phyloP scores from a whole-genome alignment of 768 basidiomycete genomes.

The Galerina sulciceps region DNA sequence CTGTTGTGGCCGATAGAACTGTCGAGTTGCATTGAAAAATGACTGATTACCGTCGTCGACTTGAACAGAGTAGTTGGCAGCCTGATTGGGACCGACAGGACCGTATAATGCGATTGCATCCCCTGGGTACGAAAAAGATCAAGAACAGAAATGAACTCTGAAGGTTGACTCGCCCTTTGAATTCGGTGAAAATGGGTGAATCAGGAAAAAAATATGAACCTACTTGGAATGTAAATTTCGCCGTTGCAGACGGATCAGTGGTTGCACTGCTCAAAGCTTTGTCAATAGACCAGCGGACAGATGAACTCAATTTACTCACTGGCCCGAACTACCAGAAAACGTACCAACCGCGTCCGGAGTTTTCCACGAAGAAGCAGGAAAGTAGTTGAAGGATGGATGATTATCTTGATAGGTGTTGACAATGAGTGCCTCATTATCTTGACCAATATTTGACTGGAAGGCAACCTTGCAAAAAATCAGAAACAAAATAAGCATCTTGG shows the following conservation, averaged over 20 bases:
- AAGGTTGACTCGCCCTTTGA: slow-evolving; percentile 16
- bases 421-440: slow-evolving; percentile 20
- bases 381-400: slow-evolving; percentile 42
- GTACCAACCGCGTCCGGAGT: slow-evolving; percentile 29
- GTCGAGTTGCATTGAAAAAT: slow-evolving; percentile 11
- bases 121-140: slow-evolving; percentile 28
- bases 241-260: slow-evolving; percentile 28
- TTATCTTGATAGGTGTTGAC: slow-evolving; percentile 32
- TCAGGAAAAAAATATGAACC: slow-evolving; percentile 7
- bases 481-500: not conserved
- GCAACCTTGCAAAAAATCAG: slow-evolving; percentile 10
- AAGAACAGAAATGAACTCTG: not conserved
- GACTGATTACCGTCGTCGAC: slow-evolving; percentile 10
- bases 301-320: slow-evolving; percentile 29
- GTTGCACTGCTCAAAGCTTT: slow-evolving; percentile 30
- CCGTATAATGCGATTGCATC: slow-evolving; percentile 51
- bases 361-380: slow-evolving; percentile 35
- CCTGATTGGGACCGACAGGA: slow-evolving; percentile 29
- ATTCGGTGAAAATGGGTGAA: too few species aligned
- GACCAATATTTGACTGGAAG: slow-evolving; percentile 18
- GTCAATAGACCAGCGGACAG: not conserved
- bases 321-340: slow-evolving; percentile 47
- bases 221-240: slow-evolving; percentile 44
- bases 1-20: slow-evolving; percentile 16
- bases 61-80: slow-evolving; percentile 13